A percentile compares a stretch with the other conserved stretches of the same genome.
Conservation (phyloP, 495 filamentous ascomycete genomes). For the Neurospora pannonica region DNA sequence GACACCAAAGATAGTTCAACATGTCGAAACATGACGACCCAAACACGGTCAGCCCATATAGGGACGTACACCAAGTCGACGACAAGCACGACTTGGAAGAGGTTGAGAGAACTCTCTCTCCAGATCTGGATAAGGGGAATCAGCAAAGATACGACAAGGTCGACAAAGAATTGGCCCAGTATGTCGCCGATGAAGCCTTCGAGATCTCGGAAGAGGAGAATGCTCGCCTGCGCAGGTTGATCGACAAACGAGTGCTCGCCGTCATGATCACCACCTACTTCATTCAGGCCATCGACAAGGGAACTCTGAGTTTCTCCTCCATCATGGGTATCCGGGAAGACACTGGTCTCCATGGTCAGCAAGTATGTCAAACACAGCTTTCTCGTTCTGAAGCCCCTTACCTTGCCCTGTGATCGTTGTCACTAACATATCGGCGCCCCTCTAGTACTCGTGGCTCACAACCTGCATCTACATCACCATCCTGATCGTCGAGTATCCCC, state of each 20-base stretch:
- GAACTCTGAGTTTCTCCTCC: conserved; percentile 58
- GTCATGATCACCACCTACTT: conserved; percentile 57
- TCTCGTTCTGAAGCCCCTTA: neutral
- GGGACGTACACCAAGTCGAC: neutral
- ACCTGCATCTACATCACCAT: conserved; percentile 47
- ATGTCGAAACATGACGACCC: neutral
- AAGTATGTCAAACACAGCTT: conserved; percentile 15
- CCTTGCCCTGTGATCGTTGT: neutral
- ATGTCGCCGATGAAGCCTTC: conserved; percentile 40
- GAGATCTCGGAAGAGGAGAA: conserved; percentile 47
- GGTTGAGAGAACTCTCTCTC: conserved; percentile 34
- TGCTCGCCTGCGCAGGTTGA: conserved; percentile 39
- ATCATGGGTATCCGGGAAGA: conserved; percentile 59
- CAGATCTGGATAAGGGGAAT: conserved; percentile 30
- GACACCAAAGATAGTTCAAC: neutral
- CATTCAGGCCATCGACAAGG: conserved; percentile 64
- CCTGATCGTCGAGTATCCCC: conserved; percentile 44
- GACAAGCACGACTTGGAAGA: conserved; percentile 36
- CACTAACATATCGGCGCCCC: neutral
- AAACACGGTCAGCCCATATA: neutral
- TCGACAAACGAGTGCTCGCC: conserved; percentile 39
- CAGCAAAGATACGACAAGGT: conserved; percentile 44
- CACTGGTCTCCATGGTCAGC: conserved; percentile 42
- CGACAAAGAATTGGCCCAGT: conserved; percentile 56
- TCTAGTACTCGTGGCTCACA: conserved; percentile 41